Evolutionary conservation across 495 filamentous ascomycete species (phyloP), one percentile per base, ranked within the genome.

Genomic region (Elaphomyces granulatus): DNA sequence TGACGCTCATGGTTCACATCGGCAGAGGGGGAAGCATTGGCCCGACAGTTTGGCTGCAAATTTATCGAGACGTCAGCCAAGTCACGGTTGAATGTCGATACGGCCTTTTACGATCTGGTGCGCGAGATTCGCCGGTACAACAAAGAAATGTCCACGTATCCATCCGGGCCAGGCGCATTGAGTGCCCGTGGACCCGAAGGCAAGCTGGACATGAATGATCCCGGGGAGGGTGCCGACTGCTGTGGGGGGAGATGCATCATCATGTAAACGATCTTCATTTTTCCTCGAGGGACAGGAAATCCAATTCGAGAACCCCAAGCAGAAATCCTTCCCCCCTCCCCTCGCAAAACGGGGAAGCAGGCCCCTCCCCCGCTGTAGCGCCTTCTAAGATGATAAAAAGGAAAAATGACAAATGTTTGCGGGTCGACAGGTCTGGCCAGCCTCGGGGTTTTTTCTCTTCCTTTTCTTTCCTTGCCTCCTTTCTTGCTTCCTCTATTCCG

Each of bases 11-110:
- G 12, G 15, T 15, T 45, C 44, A 20, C 23, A 20, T 43, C 26
- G 48, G 47, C 66, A 98, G 90, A 96, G 77, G 90, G 88, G 50
- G 77, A 87, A 55, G 72, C 77, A 42, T 71, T 95, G 40, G 90
- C 90, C 30, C 71, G 74, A 20, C 75, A 81, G 46, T 96, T 96
- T 61, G 77, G 78, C 49, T 96, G 90, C 74, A 85, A 87, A 58
- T 98, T 95, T 67, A 93, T 98, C 63, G 90, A 98, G 67, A 96
- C 90, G 23, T 98, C 90, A 31, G 90, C 90, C 45, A 98, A 96
- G 67, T 92, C 87, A 45, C 82, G 87, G 58, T 87, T 90, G 62
- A 93, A 96, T 55, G 90, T 98, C 54, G 92, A 98, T 60, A 84
- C 92, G 57, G 87, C 90, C 38, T 98, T 98, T 67, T 96, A 84